phyloP scores from a whole-genome alignment of 768 basidiomycete genomes.

The Dioszegia crocea region DNA sequence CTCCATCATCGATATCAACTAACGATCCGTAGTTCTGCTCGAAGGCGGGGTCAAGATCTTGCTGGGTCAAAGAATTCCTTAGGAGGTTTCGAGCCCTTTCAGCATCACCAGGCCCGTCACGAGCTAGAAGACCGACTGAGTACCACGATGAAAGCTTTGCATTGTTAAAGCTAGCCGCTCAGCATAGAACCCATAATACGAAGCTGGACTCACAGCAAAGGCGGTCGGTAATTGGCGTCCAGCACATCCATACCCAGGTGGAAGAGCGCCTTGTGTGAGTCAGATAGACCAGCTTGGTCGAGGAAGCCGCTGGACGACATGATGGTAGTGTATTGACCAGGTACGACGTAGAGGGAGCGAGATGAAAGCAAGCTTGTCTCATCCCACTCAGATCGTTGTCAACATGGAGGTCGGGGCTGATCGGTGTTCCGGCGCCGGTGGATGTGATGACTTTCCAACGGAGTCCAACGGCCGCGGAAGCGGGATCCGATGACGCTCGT shows the following conservation, averaged over 20 bases:
- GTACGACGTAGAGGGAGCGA: too few relatives aligned
- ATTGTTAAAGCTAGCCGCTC: not conserved
- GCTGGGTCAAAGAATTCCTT: constrained; percentile 6
- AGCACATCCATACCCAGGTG: constrained; percentile 11
- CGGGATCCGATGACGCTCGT: too few relatives aligned
- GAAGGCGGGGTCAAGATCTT: constrained; percentile 13
- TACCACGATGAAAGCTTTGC: constrained; percentile 25
- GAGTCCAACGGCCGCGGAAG: too few relatives aligned
- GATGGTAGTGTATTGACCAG: too few relatives aligned
- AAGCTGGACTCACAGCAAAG: constrained; percentile 8
- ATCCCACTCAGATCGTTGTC: too few relatives aligned
- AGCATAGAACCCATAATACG: not conserved
- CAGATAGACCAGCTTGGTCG: not conserved
- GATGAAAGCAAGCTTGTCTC: too few relatives aligned
- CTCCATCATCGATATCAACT: not conserved
- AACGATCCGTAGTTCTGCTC: constrained; percentile 15
- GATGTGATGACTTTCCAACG: too few relatives aligned
- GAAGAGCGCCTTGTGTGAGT: constrained; percentile 4
- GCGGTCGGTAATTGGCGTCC: constrained; percentile 10
- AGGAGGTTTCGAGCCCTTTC: constrained; percentile 15
- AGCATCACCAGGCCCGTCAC: constrained; percentile 5
- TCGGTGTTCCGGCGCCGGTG: too few relatives aligned
- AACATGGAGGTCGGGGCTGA: too few relatives aligned
- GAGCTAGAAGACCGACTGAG: constrained; percentile 14
- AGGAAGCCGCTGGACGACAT: not conserved